Conservation (phyloP, 306 rosid genomes). For the Malus orientalis region DNA sequence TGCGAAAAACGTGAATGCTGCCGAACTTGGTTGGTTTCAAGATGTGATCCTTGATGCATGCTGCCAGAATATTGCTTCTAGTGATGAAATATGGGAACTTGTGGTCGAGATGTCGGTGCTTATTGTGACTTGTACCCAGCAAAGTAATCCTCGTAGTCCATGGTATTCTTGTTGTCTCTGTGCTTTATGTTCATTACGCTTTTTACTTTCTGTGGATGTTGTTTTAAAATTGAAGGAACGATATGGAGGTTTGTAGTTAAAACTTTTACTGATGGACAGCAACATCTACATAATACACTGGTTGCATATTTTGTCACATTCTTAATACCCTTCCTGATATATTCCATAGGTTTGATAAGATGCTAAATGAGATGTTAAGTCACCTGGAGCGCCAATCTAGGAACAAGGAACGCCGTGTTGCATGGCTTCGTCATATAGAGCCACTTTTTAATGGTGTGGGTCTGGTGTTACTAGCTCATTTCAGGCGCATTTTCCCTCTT, state of each 20-base stretch:
- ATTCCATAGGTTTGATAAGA: slow-evolving; percentile 65
- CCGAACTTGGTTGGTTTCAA: slow-evolving; percentile 53
- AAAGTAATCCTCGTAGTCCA: slow-evolving; percentile 75
- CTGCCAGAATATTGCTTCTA: slow-evolving; percentile 78
- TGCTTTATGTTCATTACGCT: neutral
- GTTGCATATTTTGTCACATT: neutral
- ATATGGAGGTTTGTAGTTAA: neutral
- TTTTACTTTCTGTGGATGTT: slow-evolving; percentile 3
- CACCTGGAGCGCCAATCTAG: slow-evolving; percentile 95
- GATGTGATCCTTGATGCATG: slow-evolving; percentile 95
- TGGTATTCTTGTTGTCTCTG: slow-evolving; percentile 45
- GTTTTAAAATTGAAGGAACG: slow-evolving; percentile 15
- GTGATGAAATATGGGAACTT: slow-evolving; percentile 74
- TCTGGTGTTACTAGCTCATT: slow-evolving; percentile 71
- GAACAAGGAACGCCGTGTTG: slow-evolving; percentile 76
- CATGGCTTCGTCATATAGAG: slow-evolving; percentile 67
- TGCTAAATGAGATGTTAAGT: slow-evolving; percentile 79
- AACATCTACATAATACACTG: neutral
- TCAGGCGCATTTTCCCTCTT: slow-evolving; percentile 80
- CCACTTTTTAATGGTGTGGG: slow-evolving; percentile 58
- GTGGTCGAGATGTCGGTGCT: slow-evolving; percentile 74
- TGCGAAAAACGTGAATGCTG: slow-evolving; percentile 52
- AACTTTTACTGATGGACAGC: neutral
- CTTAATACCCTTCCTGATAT: neutral
- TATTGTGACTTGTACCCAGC: slow-evolving; percentile 53